Conservation (phyloP, 495 filamentous ascomycete genomes). For the Neurospora africana region DNA sequence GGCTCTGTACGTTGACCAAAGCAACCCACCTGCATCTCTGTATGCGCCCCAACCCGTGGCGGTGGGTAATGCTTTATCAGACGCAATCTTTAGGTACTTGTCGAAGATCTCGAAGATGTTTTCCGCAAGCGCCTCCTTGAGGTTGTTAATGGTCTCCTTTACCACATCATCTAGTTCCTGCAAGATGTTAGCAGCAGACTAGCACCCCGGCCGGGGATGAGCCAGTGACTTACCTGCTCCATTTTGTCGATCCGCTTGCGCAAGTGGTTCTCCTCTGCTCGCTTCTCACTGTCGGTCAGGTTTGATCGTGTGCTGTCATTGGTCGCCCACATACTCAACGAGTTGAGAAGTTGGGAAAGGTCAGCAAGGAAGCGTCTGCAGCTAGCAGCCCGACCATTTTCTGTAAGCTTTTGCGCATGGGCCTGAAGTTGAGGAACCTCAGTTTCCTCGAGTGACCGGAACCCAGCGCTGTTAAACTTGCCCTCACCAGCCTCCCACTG, state of each 20-base stretch:
- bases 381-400: slow-evolving; percentile 20
- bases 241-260: slow-evolving; percentile 32
- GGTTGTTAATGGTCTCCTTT: slow-evolving; percentile 19
- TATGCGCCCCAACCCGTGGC: slow-evolving; percentile 41
- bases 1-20: slow-evolving; percentile 54
- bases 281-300: slow-evolving; percentile 33
- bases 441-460: slow-evolving; percentile 22
- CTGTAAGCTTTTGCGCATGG: slow-evolving; percentile 52
- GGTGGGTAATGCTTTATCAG: slow-evolving; percentile 27
- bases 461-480: slow-evolving; percentile 29
- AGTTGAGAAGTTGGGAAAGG: slow-evolving; percentile 45
- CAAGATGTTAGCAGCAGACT: neutral
- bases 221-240: slow-evolving; percentile 30
- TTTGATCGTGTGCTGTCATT: slow-evolving; percentile 34
- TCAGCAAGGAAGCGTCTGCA: slow-evolving; percentile 34
- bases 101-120: slow-evolving; percentile 38
- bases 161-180: slow-evolving; percentile 27
- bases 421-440: slow-evolving; percentile 50
- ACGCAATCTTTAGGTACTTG: slow-evolving; percentile 18
- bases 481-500: slow-evolving; percentile 37
- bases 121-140: slow-evolving; percentile 30
- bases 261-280: slow-evolving; percentile 30
- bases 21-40: slow-evolving; percentile 35
- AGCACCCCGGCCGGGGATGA: neutral
- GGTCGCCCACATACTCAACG: slow-evolving; percentile 46